These are phyloP conservation scores for Tubosaeta brunneosetosa DNA, from an alignment of 768 basidiomycete genomes.

Conservation along the genomic window DNA sequence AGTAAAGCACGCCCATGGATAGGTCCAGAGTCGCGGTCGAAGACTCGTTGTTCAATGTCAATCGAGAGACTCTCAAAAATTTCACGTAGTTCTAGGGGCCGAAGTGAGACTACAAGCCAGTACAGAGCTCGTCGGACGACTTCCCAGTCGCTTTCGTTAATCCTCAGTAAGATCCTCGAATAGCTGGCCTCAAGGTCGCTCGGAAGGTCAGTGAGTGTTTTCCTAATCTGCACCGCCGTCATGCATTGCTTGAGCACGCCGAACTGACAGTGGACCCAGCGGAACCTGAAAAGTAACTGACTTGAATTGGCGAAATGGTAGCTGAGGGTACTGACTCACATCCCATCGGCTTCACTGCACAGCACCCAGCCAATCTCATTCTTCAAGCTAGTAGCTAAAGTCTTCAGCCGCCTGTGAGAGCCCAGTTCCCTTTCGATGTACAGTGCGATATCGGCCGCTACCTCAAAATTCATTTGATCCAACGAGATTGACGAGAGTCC, in stretches of 20 bases:
- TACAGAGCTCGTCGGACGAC: not conserved
- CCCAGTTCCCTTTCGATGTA: constrained; percentile 7
- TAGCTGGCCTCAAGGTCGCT: constrained; percentile 5
- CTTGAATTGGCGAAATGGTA: too few relatives aligned
- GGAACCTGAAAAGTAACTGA: constrained; percentile 2
- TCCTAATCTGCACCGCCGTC: not conserved
- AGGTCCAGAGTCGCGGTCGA: not conserved
- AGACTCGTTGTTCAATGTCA: not conserved
- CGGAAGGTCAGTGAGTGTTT: constrained; percentile 6
- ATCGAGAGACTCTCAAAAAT: constrained; percentile 7
- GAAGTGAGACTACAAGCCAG: constrained; percentile 11
- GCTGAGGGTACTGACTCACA: constrained; percentile 3
- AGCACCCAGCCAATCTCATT: not conserved
- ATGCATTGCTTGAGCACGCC: constrained; percentile 5
- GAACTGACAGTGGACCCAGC: constrained; percentile 18
- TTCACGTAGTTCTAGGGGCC: not conserved
- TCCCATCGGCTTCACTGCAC: constrained; percentile 7
- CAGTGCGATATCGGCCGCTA: constrained; percentile 8
- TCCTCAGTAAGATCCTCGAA: constrained; percentile 1
- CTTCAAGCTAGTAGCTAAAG: not conserved
- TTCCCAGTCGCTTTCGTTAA: not conserved
- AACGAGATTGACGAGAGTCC: constrained; percentile 2
- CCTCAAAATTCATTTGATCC: not conserved
- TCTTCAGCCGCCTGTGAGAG: constrained; percentile 4
- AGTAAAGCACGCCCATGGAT: constrained; percentile 1